phyloP scores from a whole-genome alignment of 768 basidiomycete species.

The Lyophyllum semitale region DNA sequence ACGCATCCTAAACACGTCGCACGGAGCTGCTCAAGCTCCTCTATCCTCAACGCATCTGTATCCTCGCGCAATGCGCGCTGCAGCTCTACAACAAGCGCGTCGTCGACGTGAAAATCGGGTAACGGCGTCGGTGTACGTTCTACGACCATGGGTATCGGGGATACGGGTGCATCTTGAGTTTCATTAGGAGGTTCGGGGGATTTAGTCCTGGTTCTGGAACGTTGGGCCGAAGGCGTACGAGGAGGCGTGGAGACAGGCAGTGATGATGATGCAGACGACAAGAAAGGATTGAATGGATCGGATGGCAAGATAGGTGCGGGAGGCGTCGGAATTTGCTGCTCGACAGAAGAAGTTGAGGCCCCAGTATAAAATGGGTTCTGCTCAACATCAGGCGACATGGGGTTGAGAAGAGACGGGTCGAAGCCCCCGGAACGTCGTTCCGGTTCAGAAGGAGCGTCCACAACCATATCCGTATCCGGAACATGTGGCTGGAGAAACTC shows the following conservation, averaged over 20 bases:
- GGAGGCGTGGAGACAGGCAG: conserved; percentile 21
- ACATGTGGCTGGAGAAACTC: background rate
- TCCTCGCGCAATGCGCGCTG: conserved; percentile 45
- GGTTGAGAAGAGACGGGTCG: conserved; percentile 55
- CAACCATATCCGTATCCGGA: conserved; percentile 32
- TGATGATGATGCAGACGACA: conserved; percentile 8
- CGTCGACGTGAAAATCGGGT: conserved; percentile 76
- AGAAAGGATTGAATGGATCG: conserved; percentile 22
- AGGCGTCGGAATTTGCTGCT: background rate
- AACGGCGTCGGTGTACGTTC: conserved; percentile 69
- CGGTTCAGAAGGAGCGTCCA: conserved; percentile 31
- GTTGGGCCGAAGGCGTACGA: conserved; percentile 15
- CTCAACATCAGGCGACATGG: conserved; percentile 34
- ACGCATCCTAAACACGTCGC: conserved; percentile 77
- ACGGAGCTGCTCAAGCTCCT: conserved; percentile 92
- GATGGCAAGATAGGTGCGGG: conserved; percentile 8
- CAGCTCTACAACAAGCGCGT: conserved; percentile 49
- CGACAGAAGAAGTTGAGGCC: conserved; percentile 4
- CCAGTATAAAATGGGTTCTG: conserved; percentile 22
- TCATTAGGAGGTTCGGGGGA: conserved; percentile 17
- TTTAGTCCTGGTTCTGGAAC: conserved; percentile 15
- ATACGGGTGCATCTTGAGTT: conserved; percentile 8
- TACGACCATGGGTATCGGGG: conserved; percentile 47
- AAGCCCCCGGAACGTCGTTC: conserved; percentile 43
- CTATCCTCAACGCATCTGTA: conserved; percentile 70